Percentiles rank a stretch among this genome's conserved stretches.
phyloP scores from a whole-genome alignment of 495 filamentous ascomycete genomes.

The Penicillium silybi region DNA sequence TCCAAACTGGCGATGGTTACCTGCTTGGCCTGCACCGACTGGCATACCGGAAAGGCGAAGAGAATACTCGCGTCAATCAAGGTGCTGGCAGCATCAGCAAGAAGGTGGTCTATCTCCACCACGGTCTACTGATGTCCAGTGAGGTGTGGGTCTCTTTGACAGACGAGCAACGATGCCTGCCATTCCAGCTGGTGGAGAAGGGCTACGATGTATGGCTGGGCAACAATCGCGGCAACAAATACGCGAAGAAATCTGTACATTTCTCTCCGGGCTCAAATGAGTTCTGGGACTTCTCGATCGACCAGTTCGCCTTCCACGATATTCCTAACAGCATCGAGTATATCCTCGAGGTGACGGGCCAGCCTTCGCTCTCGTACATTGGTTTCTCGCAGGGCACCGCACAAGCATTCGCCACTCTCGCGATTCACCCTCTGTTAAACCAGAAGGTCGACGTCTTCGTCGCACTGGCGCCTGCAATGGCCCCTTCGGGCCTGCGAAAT shows the following conservation, averaged over 20 bases:
- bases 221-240: constrained; percentile 98
- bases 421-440: constrained; percentile 89
- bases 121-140: constrained; percentile 96
- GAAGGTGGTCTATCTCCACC: constrained; percentile 90
- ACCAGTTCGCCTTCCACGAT: constrained; percentile 96
- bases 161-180: constrained; percentile 77
- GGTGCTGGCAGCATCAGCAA: constrained; percentile 69
- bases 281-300: constrained; percentile 98
- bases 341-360: constrained; percentile 76
- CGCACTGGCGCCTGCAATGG: constrained; percentile 95
- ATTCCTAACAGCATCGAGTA: constrained; percentile 93
- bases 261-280: constrained; percentile 65
- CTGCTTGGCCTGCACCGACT: constrained; percentile 86
- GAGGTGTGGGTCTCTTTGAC: constrained; percentile 97
- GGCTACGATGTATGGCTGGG: constrained; percentile 98
- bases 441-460: constrained; percentile 95
- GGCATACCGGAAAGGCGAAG: constrained; percentile 75
- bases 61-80: constrained; percentile 64
- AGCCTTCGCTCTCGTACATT: constrained; percentile 87
- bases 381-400: constrained; percentile 97
- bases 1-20: constrained; percentile 92
- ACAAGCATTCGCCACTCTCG: constrained; percentile 92
- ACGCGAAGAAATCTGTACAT: constrained; percentile 85
- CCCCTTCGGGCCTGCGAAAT: constrained; percentile 83
- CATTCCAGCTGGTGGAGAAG: constrained; percentile 84